Conservation (phyloP, 352 stramenopile genomes). For the Globisporangium irregulare region DNA sequence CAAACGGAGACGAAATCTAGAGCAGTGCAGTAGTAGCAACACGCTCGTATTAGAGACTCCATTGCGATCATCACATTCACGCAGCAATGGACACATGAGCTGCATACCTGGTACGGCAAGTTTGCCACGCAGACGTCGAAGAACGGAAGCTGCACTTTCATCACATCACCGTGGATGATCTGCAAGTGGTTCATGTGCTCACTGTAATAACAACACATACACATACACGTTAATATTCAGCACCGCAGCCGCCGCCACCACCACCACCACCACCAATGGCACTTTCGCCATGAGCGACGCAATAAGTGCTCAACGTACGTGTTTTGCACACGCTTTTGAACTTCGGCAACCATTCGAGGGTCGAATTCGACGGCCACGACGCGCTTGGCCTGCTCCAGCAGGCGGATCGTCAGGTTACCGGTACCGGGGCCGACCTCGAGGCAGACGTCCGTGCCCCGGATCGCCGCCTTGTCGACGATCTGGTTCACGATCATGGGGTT, state of each 20-base stretch:
- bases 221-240: neutral
- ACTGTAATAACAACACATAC: slow-evolving; percentile 21
- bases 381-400: slow-evolving; percentile 96
- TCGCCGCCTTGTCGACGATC: slow-evolving; percentile 96
- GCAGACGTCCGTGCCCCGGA: slow-evolving; percentile 95
- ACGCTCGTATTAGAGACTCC: neutral
- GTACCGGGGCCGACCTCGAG: slow-evolving; percentile 97
- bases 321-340: slow-evolving; percentile 98
- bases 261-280: no score
- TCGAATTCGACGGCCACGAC: slow-evolving; percentile 99
- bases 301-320: slow-evolving; percentile 53
- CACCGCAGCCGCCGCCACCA: neutral
- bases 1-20: slow-evolving; percentile 96
- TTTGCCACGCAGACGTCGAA: slow-evolving; percentile 99
- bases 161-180: slow-evolving; percentile 99
- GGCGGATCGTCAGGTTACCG: slow-evolving; percentile 99
- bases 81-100: neutral
- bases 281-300: neutral
- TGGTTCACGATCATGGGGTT: slow-evolving; percentile 96
- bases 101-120: slow-evolving; percentile 94
- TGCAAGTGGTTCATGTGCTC: slow-evolving; percentile 93
- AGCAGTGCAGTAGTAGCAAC: neutral
- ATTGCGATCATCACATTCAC: neutral
- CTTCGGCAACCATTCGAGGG: slow-evolving; percentile 98
- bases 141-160: slow-evolving; percentile 98